A percentile compares a stretch with the other conserved stretches of the same genome.
phyloP scores from a whole-genome alignment of 257 asterid species.

The Eucommia ulmoides region DNA sequence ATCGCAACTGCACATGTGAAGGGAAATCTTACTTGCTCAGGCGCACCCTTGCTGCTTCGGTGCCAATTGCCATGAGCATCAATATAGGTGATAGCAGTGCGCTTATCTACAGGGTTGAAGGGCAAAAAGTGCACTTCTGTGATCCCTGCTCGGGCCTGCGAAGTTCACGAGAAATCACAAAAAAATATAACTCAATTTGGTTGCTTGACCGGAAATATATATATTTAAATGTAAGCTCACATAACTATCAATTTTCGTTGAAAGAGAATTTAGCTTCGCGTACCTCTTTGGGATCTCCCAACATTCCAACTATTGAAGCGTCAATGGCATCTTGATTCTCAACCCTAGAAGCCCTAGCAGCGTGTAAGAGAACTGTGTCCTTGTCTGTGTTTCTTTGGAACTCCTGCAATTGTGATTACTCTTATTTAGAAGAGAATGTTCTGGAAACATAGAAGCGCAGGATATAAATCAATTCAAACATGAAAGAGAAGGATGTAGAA shows the following conservation, averaged over 20 bases:
- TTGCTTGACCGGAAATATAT: background rate
- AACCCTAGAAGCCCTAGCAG: conserved; percentile 62
- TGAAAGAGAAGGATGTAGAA: too few species aligned
- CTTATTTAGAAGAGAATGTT: background rate
- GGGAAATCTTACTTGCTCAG: conserved; percentile 42
- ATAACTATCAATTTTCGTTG: background rate
- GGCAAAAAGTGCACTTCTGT: conserved; percentile 60
- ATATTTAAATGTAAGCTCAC: background rate
- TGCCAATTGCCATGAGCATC: conserved; percentile 47
- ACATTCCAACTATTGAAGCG: conserved; percentile 54
- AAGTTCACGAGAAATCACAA: background rate
- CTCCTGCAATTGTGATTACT: conserved; percentile 4
- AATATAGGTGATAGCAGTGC: conserved; percentile 53
- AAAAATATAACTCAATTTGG: background rate
- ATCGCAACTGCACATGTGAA: background rate
- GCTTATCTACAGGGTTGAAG: conserved; percentile 58
- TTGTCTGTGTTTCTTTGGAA: conserved; percentile 29
- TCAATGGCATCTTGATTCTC: conserved; percentile 76
- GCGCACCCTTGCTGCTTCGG: conserved; percentile 67
- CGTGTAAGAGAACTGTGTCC: conserved; percentile 33
- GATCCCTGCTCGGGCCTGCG: conserved; percentile 52
- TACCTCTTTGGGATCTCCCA: conserved; percentile 53
- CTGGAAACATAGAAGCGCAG: too few species aligned
- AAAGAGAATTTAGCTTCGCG: background rate
- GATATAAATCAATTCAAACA: too few species aligned